A percentile compares a stretch with the other conserved stretches of the same genome.
Evolutionary conservation across 495 filamentous ascomycete species (phyloP).

Genomic region (Tuber melanosporum): DNA sequence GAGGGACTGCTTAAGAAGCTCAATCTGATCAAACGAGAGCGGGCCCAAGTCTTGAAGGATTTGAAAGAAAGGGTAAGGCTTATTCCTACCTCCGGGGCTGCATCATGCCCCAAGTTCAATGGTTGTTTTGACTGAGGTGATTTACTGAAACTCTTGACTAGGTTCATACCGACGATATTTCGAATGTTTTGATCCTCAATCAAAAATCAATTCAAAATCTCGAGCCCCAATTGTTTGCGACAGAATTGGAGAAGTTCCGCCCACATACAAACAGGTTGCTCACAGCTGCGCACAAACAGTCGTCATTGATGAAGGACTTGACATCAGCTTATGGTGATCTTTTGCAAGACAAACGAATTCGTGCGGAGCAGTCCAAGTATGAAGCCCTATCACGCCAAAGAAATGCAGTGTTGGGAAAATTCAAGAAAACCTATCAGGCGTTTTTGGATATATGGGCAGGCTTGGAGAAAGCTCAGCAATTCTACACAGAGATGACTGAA

Average conservation of each 20-base stretch:
- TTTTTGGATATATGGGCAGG: slow-evolving; percentile 88
- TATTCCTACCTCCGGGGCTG: background rate
- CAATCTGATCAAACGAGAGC: slow-evolving; percentile 83
- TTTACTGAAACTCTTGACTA: slow-evolving; percentile 46
- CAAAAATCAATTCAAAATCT: slow-evolving; percentile 87
- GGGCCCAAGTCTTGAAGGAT: slow-evolving; percentile 87
- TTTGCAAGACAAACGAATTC: slow-evolving; percentile 87
- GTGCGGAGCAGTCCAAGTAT: slow-evolving; percentile 89
- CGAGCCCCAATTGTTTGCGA: slow-evolving; percentile 83
- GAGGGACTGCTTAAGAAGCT: slow-evolving; percentile 89
- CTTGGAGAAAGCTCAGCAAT: slow-evolving; percentile 74
- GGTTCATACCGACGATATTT: slow-evolving; percentile 95
- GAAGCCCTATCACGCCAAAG: slow-evolving; percentile 79
- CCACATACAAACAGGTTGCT: slow-evolving; percentile 86
- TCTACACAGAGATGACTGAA: slow-evolving; percentile 93
- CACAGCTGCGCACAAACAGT: slow-evolving; percentile 90
- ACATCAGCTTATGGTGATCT: slow-evolving; percentile 80
- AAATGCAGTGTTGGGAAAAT: slow-evolving; percentile 71
- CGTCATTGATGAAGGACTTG: slow-evolving; percentile 87
- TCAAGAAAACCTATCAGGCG: slow-evolving; percentile 85
- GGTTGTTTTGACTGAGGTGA: background rate
- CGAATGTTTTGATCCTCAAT: slow-evolving; percentile 91
- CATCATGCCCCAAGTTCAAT: slow-evolving; percentile 15
- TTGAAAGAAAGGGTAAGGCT: slow-evolving; percentile 82
- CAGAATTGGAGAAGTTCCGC: slow-evolving; percentile 91